phyloP scores from a whole-genome alignment of 768 basidiomycete species.

The Coprinopsis strossmayeri region DNA sequence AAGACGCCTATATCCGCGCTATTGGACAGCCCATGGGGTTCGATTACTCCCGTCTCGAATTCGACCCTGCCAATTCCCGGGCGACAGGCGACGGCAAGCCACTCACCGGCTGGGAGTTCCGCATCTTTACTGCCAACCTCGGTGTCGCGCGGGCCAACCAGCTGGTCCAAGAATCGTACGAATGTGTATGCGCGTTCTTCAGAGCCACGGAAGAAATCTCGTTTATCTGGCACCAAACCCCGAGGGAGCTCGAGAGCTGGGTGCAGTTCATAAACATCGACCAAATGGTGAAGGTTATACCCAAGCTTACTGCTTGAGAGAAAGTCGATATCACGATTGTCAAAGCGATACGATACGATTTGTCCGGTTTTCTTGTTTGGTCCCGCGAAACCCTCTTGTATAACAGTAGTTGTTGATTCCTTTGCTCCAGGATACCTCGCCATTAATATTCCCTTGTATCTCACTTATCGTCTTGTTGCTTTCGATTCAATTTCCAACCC shows the following conservation, averaged over 20 bases:
- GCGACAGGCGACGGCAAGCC: constrained; percentile 64
- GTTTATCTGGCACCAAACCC: constrained; percentile 67
- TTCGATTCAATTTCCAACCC: too few species aligned
- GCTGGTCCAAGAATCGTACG: constrained; percentile 61
- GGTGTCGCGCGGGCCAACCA: constrained; percentile 55
- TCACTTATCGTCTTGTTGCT: background rate
- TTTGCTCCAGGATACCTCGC: background rate
- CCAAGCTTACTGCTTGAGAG: constrained; percentile 57
- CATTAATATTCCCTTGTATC: background rate
- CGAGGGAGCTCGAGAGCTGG: constrained; percentile 68
- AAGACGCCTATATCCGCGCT: constrained; percentile 77
- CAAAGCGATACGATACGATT: too few species aligned
- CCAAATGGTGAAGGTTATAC: constrained; percentile 73
- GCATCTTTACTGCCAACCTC: constrained; percentile 68
- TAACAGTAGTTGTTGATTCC: too few species aligned
- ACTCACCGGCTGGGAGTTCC: constrained; percentile 81
- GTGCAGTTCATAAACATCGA: constrained; percentile 82
- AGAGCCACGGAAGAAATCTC: constrained; percentile 53
- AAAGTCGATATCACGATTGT: too few species aligned
- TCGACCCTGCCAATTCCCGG: constrained; percentile 57
- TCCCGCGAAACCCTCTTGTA: background rate
- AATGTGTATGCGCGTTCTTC: constrained; percentile 76
- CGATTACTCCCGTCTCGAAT: constrained; percentile 77
- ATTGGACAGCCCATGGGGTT: constrained; percentile 81
- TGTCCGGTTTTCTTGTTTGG: too few species aligned